A percentile compares a stretch with the other conserved stretches of the same genome.
Evolutionary conservation across 1,284 basidiomycete species (phyloP).

Genomic region (Ganoderma leucocontextum): DNA sequence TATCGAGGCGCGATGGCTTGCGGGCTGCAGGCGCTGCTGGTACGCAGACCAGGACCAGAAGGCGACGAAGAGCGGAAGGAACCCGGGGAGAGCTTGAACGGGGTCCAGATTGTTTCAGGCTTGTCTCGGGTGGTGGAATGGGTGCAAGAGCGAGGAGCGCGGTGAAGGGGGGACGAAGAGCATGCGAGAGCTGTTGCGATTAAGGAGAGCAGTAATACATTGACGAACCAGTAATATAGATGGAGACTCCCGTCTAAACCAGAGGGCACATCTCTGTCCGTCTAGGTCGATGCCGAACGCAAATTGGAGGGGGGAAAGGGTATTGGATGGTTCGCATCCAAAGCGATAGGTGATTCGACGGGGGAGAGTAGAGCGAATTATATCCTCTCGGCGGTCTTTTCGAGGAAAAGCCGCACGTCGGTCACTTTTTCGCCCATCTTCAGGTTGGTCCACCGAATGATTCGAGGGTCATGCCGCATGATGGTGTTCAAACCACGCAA

Average conservation of each 20-base stretch:
- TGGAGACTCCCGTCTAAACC: neutral
- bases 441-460: conserved; percentile 84
- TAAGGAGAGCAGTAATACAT: conserved; percentile 26
- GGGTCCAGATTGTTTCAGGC: conserved; percentile 50
- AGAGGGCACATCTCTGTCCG: neutral
- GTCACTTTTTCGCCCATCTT: conserved; percentile 81
- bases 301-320: neutral
- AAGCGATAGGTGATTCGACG: neutral
- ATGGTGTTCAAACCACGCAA: conserved; percentile 70
- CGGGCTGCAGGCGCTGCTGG: conserved; percentile 66
- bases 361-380: neutral
- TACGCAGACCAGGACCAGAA: conserved; percentile 58
- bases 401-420: conserved; percentile 56
- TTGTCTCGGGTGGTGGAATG: conserved; percentile 51
- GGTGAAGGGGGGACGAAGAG: neutral
- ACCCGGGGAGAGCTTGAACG: conserved; percentile 47
- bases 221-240: conserved; percentile 23
- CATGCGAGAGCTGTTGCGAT: conserved; percentile 13
- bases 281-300: neutral
- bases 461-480: conserved; percentile 81
- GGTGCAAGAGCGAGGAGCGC: conserved; percentile 31
- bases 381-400: conserved; percentile 24
- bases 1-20: conserved; percentile 68
- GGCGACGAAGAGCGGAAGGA: conserved; percentile 59
- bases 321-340: neutral